A percentile compares a stretch with the other conserved stretches of the same genome.
Evolutionary conservation across 345 rosid species (phyloP).

Genomic region (Clarkia xantiana): DNA sequence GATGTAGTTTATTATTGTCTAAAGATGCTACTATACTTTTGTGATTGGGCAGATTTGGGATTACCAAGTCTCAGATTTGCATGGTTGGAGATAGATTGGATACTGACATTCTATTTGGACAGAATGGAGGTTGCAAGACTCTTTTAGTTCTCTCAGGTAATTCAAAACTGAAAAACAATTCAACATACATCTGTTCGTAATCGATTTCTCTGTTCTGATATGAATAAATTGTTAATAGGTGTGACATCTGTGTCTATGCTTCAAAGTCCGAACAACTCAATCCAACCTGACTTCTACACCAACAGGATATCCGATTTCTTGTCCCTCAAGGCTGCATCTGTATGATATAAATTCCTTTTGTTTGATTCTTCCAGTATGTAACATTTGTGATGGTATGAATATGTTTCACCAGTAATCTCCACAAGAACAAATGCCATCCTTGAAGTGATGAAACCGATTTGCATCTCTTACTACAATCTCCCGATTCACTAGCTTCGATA

Average conservation of each 20-base stretch:
- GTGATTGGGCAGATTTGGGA: conserved; percentile 47
- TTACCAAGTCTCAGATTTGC: conserved; percentile 80
- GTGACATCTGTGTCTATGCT: conserved; percentile 65
- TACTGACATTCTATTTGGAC: conserved; percentile 83
- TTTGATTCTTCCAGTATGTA: too few species aligned
- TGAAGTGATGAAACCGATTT: conserved; percentile 14
- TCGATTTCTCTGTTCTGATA: not conserved
- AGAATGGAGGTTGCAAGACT: conserved; percentile 88
- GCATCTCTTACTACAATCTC: conserved; percentile 15
- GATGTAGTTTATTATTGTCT: not conserved
- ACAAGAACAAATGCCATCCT: conserved; percentile 12
- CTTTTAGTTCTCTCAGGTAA: conserved; percentile 92
- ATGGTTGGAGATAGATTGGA: conserved; percentile 98
- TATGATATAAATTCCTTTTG: conserved; percentile 18
- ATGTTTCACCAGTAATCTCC: conserved; percentile 14
- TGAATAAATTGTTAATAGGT: conserved; percentile 22
- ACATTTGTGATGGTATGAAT: too few species aligned
- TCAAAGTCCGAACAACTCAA: conserved; percentile 51
- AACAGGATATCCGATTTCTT: conserved; percentile 72
- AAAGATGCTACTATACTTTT: not conserved
- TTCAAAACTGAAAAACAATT: not conserved
- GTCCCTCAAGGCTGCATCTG: conserved; percentile 51
- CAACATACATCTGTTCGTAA: not conserved
- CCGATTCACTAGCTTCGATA: conserved; percentile 11
- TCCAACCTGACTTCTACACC: conserved; percentile 86